Base-by-base conservation (phyloP, 768 basidiomycete genomes). In the Pisolithus orientalis region DNA sequence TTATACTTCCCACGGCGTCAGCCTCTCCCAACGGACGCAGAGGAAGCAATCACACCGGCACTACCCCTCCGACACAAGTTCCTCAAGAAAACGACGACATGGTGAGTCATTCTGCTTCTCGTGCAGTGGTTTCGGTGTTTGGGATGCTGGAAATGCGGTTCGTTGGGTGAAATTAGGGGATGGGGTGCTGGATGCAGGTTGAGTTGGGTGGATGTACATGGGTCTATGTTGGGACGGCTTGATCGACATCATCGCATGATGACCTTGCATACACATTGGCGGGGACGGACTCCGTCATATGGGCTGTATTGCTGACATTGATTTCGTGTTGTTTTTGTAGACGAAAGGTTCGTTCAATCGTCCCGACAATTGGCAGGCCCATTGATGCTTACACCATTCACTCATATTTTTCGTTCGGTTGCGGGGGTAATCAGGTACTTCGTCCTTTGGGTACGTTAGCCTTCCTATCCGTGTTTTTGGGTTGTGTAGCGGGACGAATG, bases 371-470 rank as follows among this genome's bases (percentile, higher is more conserved):
- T 34, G 11, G 34, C 34, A 34, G 50, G 32, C 34, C 48, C 43
- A 49, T 57, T 9, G 34, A 44, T 58, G 57, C 61, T 63, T 42
- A 51, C 55, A 34, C 28, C 4, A 44, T 52, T 28, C 47, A 29
- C 32, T 9, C 21, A 27, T 21, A 21, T 29, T 40, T 43, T 16
- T 42, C 14, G 37, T 28, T 49, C 34, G 16, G 11, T 21, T 28
- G 28, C 46, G 34, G 31, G 29, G 16, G 45, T 60, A 66, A 65
- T 59, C 70, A 90, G 92, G 93, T 85, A 94, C 93, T 68, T 93
- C 93, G 72, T 94, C 93, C 69, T 94, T 94, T 71, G 90, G 88
- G 89, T 92, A 67, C 70, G 89, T 85, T 44, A 13, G 29, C 16
- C 43, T 49, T 46, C 25, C 16, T 31, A 21, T 29, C 34, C 21